Percentiles rank a stretch among this genome's conserved stretches.
phyloP scores from a whole-genome alignment of 306 rosid genomes.

The Lagenaria siceraria region DNA sequence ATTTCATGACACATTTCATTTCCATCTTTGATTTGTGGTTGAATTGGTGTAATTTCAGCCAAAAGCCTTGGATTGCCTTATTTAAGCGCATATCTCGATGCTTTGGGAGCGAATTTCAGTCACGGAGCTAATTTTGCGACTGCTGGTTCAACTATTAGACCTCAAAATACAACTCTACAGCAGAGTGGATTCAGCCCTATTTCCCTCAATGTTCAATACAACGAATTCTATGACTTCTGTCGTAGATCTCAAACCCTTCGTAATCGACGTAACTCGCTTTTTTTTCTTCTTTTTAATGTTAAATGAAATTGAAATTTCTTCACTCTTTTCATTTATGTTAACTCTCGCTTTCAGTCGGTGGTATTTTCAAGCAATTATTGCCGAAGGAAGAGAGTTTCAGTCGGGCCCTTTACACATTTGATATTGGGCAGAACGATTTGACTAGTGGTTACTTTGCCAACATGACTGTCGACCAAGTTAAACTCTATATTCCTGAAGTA shows the following conservation, averaged over 20 bases:
- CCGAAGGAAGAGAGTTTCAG: slow-evolving; percentile 18
- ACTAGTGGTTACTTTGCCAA: slow-evolving; percentile 32
- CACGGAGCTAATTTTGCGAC: slow-evolving; percentile 78
- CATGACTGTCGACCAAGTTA: slow-evolving; percentile 27
- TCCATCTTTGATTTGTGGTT: not conserved
- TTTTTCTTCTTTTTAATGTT: not conserved
- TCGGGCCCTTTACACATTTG: slow-evolving; percentile 28
- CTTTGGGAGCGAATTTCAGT: slow-evolving; percentile 55
- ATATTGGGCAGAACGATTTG: slow-evolving; percentile 44
- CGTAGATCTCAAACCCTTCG: slow-evolving; percentile 33
- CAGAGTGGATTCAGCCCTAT: slow-evolving; percentile 67
- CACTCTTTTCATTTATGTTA: not conserved
- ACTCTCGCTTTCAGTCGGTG: slow-evolving; percentile 6
- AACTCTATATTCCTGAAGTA: slow-evolving; percentile 31
- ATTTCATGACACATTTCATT: too few relatives aligned
- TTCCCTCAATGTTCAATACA: slow-evolving; percentile 47
- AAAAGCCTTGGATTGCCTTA: slow-evolving; percentile 35
- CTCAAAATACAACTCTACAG: slow-evolving; percentile 42
- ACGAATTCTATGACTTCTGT: slow-evolving; percentile 44
- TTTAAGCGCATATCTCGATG: slow-evolving; percentile 57
- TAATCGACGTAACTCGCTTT: slow-evolving; percentile 13
- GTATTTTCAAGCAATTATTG: slow-evolving; percentile 20
- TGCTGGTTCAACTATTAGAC: slow-evolving; percentile 56
- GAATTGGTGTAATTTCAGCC: slow-evolving; percentile 16
- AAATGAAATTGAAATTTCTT: too few relatives aligned